Base-by-base conservation (phyloP, 2,329 filamentous ascomycete species). In the Diaporthe citrichinensis region DNA sequence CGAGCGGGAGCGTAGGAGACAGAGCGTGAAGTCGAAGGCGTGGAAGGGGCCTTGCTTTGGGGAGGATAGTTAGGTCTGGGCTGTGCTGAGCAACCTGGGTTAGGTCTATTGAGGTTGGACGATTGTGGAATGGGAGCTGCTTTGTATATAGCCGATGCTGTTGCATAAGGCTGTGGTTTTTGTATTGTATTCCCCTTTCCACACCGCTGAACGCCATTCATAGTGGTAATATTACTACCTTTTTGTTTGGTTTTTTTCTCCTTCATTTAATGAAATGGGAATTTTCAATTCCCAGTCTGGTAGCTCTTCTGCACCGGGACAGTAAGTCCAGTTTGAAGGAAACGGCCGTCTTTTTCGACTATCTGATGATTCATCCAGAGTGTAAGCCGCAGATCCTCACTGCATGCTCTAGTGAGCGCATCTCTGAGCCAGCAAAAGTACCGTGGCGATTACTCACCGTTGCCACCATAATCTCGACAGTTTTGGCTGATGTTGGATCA, bases 191-290 rank as follows among this genome's bases (percentile, higher is more conserved):
- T 20, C 25, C 6, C 44, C 71, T 7, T 39, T 72, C n/a, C 25
- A 28, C 23, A 20, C 15, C 41, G 58, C n/a, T 17, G 51, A 51
- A 28, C 28, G 62, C 71, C 41, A 74, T 69, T 36, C 75, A 41
- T 76, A 68, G 20, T 71, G 44, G 57, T 57, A 74, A 76, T 76
- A 71, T 69, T 74, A 72, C 25, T 69, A 69, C 34, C 65, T 69
- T 55, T 53, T 51, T 39, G 36, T 4, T 39, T 49, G 65, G 65
- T 12, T 39, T 59, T 28, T 14, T 39, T n/a, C 17, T n/a, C 58
- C 36, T 68, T 23, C 23, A 34, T 9, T 14, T 41, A 41, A 36
- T 17, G 31, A 41, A 25, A 36, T 55, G 10, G 7, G n/a, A 14
- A 39, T 12, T 23, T 28, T 53, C 8, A 7, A 8, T 2, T 6